A percentile compares a stretch with the other conserved stretches of the same genome.
Evolutionary conservation across 768 basidiomycete species (phyloP).

Genomic region (Tricholoma sp.): DNA sequence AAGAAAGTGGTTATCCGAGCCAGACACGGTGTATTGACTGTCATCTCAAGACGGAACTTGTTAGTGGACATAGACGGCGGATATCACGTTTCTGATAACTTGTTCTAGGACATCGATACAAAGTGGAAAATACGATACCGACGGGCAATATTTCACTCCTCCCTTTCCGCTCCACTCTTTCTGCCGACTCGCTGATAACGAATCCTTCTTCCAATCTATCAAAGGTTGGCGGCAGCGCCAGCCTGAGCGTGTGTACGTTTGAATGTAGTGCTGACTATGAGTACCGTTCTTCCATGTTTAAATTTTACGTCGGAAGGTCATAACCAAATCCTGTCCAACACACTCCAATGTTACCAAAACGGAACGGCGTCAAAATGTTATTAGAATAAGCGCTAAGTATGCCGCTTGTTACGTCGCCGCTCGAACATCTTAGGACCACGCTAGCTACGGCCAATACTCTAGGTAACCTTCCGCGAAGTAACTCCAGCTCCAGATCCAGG

Average conservation of each 20-base stretch:
- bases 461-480: background rate
- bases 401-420: background rate
- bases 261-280: background rate
- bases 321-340: background rate
- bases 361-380: background rate
- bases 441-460: background rate
- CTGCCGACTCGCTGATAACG: background rate
- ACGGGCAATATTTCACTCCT: background rate
- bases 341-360: background rate
- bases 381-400: background rate
- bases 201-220: background rate
- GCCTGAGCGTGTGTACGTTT: background rate
- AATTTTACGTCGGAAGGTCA: background rate
- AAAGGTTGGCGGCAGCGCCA: background rate
- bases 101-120: background rate
- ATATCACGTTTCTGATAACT: background rate
- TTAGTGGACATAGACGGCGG: background rate
- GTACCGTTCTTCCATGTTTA: background rate
- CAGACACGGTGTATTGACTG: background rate
- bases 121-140: background rate
- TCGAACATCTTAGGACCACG: background rate
- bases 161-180: background rate
- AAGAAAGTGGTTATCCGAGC: background rate
- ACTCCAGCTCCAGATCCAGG: background rate
- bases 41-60: background rate